Evolutionary conservation across 345 rosid genomes (phyloP).

Genomic region (Pseudoturritis turrita): DNA sequence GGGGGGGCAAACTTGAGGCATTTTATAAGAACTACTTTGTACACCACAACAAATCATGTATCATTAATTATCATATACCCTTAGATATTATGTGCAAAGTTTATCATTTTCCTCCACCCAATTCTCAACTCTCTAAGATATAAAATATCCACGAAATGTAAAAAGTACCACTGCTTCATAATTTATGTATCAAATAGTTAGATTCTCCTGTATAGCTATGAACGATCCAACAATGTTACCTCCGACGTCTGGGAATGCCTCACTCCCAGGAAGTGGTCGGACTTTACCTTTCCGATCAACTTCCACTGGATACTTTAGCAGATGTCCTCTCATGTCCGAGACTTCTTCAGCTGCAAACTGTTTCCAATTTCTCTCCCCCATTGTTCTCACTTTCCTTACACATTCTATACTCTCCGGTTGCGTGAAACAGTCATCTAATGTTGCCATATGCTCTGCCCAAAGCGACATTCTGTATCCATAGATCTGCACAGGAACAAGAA

Average conservation of each 20-base stretch:
- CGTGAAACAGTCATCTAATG: conserved; percentile 56
- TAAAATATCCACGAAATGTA: background rate
- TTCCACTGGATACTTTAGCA: conserved; percentile 76
- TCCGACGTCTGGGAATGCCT: conserved; percentile 77
- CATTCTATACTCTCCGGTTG: conserved; percentile 75
- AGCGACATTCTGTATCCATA: conserved; percentile 86
- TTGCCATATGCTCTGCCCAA: conserved; percentile 85
- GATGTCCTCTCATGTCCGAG: conserved; percentile 71
- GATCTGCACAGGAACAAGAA: conserved; percentile 39
- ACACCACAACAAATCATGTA: background rate
- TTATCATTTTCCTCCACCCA: background rate
- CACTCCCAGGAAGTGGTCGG: conserved; percentile 54
- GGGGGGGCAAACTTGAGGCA: background rate
- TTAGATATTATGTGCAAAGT: background rate
- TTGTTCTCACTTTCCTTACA: conserved; percentile 53
- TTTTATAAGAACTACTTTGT: background rate
- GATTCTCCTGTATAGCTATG: conserved; percentile 61
- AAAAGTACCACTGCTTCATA: background rate
- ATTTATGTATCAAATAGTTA: conserved; percentile 45
- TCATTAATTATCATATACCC: background rate
- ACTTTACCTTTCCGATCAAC: conserved; percentile 70
- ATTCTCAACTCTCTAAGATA: background rate
- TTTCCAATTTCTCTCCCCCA: conserved; percentile 66
- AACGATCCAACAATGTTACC: conserved; percentile 78
- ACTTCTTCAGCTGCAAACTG: conserved; percentile 55